These are phyloP conservation scores for Penstemon barbatus DNA, from an alignment of 257 asterid species.

Conservation along the genomic window DNA sequence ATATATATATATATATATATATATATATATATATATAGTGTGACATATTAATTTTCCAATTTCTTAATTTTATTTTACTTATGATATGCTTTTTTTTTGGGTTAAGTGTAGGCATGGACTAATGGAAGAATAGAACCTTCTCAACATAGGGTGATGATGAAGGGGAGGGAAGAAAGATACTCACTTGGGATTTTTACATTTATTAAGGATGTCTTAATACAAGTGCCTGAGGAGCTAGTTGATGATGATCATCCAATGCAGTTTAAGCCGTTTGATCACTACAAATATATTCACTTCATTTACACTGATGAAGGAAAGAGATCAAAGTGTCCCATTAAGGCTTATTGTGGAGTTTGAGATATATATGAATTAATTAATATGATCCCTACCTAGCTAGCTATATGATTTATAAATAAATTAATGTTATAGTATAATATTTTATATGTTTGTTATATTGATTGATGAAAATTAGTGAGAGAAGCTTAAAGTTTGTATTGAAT, in stretches of 20 bases:
- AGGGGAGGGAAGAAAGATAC: conserved; percentile 38
- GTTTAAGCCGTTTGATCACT: conserved; percentile 43
- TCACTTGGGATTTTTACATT: conserved; percentile 34
- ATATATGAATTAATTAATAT: not conserved
- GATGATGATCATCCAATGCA: conserved; percentile 32
- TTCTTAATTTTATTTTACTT: not conserved
- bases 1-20: too few species aligned
- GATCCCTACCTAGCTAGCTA: not conserved
- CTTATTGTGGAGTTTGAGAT: conserved; percentile 45
- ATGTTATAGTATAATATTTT: too few species aligned
- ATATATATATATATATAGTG: too few species aligned
- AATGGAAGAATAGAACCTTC: conserved; percentile 48
- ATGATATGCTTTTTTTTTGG: not conserved
- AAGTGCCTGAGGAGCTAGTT: conserved; percentile 35
- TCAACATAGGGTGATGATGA: conserved; percentile 38
- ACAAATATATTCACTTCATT: conserved; percentile 37
- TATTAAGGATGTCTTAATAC: conserved; percentile 27
- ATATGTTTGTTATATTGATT: too few species aligned
- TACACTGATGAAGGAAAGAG: conserved; percentile 41
- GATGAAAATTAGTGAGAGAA: too few species aligned
- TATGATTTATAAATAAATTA: too few species aligned
- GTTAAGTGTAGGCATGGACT: conserved; percentile 40
- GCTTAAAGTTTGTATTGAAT: too few species aligned
- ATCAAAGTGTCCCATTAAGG: conserved; percentile 35
- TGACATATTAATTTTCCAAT: not conserved